Evolutionary conservation across 331 rosid species (phyloP).

Genomic region (Rhamnella rubrinervis): DNA sequence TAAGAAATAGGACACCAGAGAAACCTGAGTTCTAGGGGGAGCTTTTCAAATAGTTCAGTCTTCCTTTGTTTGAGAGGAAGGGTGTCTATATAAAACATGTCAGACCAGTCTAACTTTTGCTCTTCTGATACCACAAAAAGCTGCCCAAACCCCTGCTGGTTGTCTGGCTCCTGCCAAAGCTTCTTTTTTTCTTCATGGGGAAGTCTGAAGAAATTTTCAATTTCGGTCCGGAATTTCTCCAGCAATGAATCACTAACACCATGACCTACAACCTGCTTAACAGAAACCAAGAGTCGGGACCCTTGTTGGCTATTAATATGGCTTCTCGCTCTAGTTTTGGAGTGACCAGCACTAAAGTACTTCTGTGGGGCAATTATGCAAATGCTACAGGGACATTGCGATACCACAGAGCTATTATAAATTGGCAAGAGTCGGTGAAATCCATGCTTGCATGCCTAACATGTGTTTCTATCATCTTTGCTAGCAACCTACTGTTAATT

Average conservation of each 20-base stretch:
- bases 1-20: neutral
- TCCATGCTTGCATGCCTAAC: too few relatives aligned
- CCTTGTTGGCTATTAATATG: too few relatives aligned
- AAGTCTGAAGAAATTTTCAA: constrained; percentile 30
- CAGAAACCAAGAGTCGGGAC: too few relatives aligned
- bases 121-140: constrained; percentile 36
- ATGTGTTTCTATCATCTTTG: too few relatives aligned
- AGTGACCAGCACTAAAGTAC: too few relatives aligned
- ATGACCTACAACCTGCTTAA: constrained; percentile 30
- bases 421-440: too few relatives aligned
- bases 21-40: constrained; percentile 35
- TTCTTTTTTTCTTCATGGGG: constrained; percentile 31
- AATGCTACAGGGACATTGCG: too few relatives aligned
- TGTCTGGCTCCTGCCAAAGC: constrained; percentile 34
- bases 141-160: constrained; percentile 42
- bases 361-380: too few relatives aligned
- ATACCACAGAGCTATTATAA: too few relatives aligned
- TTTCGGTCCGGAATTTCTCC: constrained; percentile 25
- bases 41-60: constrained; percentile 21
- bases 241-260: constrained; percentile 24
- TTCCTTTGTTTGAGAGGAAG: constrained; percentile 24
- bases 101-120: constrained; percentile 49
- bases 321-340: too few relatives aligned
- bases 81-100: constrained; percentile 34
- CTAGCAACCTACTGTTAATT: too few relatives aligned